phyloP scores from a whole-genome alignment of 768 basidiomycete species.

The Kwoniella europaea region DNA sequence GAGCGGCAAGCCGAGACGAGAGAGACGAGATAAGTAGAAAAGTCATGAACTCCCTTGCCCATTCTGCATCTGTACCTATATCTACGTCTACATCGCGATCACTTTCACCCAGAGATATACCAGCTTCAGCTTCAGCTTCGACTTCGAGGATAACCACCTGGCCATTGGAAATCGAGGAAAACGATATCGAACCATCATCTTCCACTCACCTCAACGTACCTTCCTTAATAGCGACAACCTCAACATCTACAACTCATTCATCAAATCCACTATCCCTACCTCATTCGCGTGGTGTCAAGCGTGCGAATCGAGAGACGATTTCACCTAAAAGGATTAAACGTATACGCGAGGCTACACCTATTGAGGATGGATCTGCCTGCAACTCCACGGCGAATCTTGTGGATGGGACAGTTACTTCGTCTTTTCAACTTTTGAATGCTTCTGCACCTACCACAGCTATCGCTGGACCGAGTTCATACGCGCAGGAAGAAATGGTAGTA shows the following conservation, averaged over 20 bases:
- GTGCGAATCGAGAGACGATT: not conserved
- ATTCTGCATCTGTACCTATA: no score
- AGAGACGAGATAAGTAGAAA: no score
- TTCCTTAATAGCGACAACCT: not conserved
- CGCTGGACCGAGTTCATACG: slow-evolving; percentile 25
- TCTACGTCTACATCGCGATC: no score
- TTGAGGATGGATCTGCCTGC: not conserved
- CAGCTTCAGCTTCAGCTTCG: not conserved
- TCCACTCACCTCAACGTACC: not conserved
- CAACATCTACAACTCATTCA: not conserved
- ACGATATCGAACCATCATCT: not conserved
- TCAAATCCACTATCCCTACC: not conserved
- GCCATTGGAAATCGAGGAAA: not conserved
- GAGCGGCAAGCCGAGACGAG: no score
- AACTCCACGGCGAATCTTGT: not conserved
- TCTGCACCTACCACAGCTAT: slow-evolving; percentile 19
- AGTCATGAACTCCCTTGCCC: no score
- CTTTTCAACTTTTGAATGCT: slow-evolving; percentile 8
- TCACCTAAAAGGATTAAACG: slow-evolving; percentile 10
- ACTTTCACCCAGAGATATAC: no score
- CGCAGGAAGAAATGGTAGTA: not conserved
- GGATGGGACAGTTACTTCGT: not conserved
- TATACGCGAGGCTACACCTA: slow-evolving; percentile 18
- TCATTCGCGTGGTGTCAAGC: not conserved
- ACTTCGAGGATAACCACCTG: slow-evolving; percentile 4